Percentiles rank a stretch among this genome's conserved stretches.
Conservation (phyloP, 2,329 filamentous ascomycete genomes). For the Calonectria pseudoturangicola region DNA sequence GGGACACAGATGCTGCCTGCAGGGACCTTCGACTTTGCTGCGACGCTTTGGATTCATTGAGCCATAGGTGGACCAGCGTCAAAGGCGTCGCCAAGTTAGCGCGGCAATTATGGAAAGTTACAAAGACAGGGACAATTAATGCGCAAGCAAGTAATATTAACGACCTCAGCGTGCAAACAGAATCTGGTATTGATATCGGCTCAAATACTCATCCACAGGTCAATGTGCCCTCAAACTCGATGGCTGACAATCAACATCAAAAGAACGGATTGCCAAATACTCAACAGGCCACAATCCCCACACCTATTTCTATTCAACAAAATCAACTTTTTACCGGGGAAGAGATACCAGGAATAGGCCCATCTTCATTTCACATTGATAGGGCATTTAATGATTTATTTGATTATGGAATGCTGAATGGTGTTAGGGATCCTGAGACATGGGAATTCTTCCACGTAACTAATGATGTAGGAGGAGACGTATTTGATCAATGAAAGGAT, state of each 20-base stretch:
- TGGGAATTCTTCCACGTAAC: slow-evolving; percentile 37
- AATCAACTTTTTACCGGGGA: slow-evolving; percentile 11
- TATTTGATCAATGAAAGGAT: background rate
- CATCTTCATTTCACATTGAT: slow-evolving; percentile 25
- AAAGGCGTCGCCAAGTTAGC: slow-evolving; percentile 38
- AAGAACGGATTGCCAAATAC: background rate
- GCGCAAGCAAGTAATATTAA: background rate
- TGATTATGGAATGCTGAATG: slow-evolving; percentile 36
- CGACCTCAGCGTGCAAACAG: background rate
- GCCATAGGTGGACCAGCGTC: slow-evolving; percentile 38
- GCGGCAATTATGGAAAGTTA: slow-evolving; percentile 25
- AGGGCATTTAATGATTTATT: slow-evolving; percentile 36
- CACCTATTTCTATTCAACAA: slow-evolving; percentile 19
- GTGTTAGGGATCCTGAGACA: slow-evolving; percentile 33
- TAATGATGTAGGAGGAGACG: background rate
- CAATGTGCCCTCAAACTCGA: background rate
- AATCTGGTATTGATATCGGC: background rate
- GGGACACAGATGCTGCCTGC: slow-evolving; percentile 30
- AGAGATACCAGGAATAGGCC: slow-evolving; percentile 1
- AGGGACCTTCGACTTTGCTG: slow-evolving; percentile 38
- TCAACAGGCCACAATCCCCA: slow-evolving; percentile 5
- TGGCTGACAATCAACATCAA: background rate
- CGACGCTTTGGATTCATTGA: slow-evolving; percentile 34
- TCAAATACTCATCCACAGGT: background rate
- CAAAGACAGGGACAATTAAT: background rate